Conservation (phyloP, 1,284 basidiomycete genomes). For the Austroboletus niveus region DNA sequence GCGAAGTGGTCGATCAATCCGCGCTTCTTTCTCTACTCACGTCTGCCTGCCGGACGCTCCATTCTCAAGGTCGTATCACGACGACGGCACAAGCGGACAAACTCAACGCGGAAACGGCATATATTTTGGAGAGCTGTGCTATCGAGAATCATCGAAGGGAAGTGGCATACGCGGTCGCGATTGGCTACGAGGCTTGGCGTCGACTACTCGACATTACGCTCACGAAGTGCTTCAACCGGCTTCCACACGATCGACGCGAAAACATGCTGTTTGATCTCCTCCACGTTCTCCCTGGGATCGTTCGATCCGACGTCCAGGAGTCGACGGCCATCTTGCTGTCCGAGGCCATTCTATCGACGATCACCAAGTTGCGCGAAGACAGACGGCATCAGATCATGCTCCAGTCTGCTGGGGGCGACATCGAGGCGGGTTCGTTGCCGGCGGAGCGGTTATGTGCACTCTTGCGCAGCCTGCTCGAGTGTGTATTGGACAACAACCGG, state of each 20-base stretch:
- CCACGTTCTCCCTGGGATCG: slow-evolving; percentile 69
- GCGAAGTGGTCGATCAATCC: slow-evolving; percentile 78
- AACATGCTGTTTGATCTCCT: slow-evolving; percentile 87
- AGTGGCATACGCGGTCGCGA: slow-evolving; percentile 68
- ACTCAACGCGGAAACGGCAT: slow-evolving; percentile 67
- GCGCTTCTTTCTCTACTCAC: slow-evolving; percentile 69
- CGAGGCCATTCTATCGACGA: slow-evolving; percentile 76
- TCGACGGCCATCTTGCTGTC: slow-evolving; percentile 78
- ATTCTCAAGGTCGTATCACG: slow-evolving; percentile 66
- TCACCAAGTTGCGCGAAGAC: slow-evolving; percentile 84
- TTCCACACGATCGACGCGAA: slow-evolving; percentile 80
- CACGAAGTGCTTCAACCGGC: slow-evolving; percentile 77
- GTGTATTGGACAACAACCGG: slow-evolving; percentile 73
- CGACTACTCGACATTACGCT: slow-evolving; percentile 79
- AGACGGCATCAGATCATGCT: slow-evolving; percentile 63
- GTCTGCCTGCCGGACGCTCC: slow-evolving; percentile 57
- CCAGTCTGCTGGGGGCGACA: slow-evolving; percentile 61
- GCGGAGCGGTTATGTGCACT: slow-evolving; percentile 78
- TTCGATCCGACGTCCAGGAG: slow-evolving; percentile 60
- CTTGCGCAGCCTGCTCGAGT: slow-evolving; percentile 76
- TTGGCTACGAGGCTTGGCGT: slow-evolving; percentile 81
- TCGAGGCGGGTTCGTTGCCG: slow-evolving; percentile 66
- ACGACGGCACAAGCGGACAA: slow-evolving; percentile 65
- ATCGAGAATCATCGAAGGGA: slow-evolving; percentile 86
- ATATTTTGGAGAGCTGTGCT: slow-evolving; percentile 79